Evolutionary conservation across 1,139 yeast genomes (phyloP), one percentile per base, ranked within the genome.

Genomic region (Candida glucosophila): DNA sequence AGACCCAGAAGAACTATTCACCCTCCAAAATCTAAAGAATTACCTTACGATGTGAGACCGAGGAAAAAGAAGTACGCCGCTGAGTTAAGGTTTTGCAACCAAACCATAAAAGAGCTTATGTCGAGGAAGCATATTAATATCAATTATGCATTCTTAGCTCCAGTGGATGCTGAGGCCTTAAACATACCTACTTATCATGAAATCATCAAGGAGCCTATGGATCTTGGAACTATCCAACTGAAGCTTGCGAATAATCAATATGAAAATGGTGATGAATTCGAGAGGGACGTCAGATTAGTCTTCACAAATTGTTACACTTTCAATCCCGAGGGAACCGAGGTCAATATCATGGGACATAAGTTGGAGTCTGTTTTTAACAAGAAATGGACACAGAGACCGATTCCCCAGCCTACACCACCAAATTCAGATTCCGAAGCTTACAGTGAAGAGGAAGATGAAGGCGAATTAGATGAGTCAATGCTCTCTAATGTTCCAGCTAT

Each of bases 271-370:
- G 94, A 82, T 32, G 88, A 83, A 34, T 86, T 90, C 47, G 95
- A 81, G 46, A 58, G 57, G 19, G 98, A 90, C 47, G 73, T 90
- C 14, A 68, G 85, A 30, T 67, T 86, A 32, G 82, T 90, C 37
- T 86, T 90, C 58, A 63, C 71, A 34, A 90, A 90, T 56, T 90
- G 98, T 57, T 90, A 83, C 53, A 66, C 69, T 14, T 90, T 90
- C 58, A 92, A 90, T 52, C 97, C 98, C 2, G 95, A 83, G 43
- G 95, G 95, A 6, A 77, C 95, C 7, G 94, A 93, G 24, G 98
- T 92, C 20, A 85, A 88, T 51, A 71, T 74, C 69, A 82, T 90
- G 95, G 98, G 98, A 14, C 94, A 83, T 47, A 72, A 85, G 40
- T 61, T 90, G 33, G 97, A 90, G 51, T 76, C 76, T 15, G 70